These are phyloP conservation scores for Ophiocordyceps sinensis DNA, from an alignment of 2,329 filamentous ascomycete genomes.

Conservation along the genomic window DNA sequence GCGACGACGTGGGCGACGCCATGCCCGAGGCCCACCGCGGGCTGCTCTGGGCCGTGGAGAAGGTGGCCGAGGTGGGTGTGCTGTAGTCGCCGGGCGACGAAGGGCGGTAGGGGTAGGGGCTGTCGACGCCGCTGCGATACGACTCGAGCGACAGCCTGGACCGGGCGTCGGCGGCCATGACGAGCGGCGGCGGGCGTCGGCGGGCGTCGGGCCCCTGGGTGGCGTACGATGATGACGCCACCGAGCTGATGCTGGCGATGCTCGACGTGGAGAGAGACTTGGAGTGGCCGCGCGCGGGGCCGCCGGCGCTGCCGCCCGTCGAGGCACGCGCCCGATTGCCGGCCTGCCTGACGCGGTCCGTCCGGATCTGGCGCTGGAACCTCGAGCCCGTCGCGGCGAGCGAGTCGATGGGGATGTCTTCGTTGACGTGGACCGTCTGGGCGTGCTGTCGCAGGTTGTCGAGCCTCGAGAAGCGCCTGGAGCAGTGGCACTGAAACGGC, in stretches of 20 bases:
- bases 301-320: constrained; percentile 58
- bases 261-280: constrained; percentile 80
- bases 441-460: constrained; percentile 95
- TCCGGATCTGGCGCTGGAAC: constrained; percentile 84
- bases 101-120: constrained; percentile 47
- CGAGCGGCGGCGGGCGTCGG: constrained; percentile 63
- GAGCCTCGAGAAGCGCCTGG: constrained; percentile 77
- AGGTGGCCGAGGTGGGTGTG: constrained; percentile 73
- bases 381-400: constrained; percentile 83
- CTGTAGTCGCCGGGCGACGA: constrained; percentile 61
- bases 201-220: constrained; percentile 47
- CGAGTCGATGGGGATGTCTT: constrained; percentile 89
- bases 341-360: constrained; percentile 65
- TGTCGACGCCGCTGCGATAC: constrained; percentile 48
- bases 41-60: constrained; percentile 62
- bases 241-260: constrained; percentile 59
- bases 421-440: constrained; percentile 93
- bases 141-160: constrained; percentile 54
- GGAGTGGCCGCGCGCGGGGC: constrained; percentile 64
- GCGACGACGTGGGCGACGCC: constrained; percentile 56
- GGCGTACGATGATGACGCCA: constrained; percentile 52
- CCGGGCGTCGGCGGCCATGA: constrained; percentile 64
- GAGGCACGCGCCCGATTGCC: constrained; percentile 61
- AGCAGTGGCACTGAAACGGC: constrained; percentile 93
- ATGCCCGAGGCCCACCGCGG: constrained; percentile 57